Conservation (phyloP, 2,329 filamentous ascomycete genomes). For the Pyrenophora teres region DNA sequence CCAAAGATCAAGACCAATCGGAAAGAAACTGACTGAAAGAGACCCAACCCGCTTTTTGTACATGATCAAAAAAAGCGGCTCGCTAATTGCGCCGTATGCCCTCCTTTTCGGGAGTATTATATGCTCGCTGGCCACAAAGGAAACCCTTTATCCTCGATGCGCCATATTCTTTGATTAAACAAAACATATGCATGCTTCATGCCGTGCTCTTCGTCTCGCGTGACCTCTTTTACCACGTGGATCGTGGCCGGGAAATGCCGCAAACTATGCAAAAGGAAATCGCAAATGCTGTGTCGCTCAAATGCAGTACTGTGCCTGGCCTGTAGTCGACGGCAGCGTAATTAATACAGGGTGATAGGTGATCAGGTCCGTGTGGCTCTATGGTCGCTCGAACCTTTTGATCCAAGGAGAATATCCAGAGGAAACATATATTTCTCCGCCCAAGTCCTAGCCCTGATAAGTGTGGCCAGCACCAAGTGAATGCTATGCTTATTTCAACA, state of each 20-base stretch:
- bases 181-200: slow-evolving; percentile 15
- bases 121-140: slow-evolving; percentile 17
- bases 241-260: slow-evolving; percentile 26
- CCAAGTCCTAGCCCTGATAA: slow-evolving; percentile 26
- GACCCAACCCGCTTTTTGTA: slow-evolving; percentile 39
- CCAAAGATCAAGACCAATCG: slow-evolving; percentile 17
- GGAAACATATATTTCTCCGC: slow-evolving; percentile 31
- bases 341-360: slow-evolving; percentile 38
- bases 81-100: slow-evolving; percentile 21
- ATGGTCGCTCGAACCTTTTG: slow-evolving; percentile 38
- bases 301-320: slow-evolving; percentile 36
- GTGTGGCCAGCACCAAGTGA: slow-evolving; percentile 20
- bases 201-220: slow-evolving; percentile 13
- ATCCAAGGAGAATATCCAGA: slow-evolving; percentile 39
- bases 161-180: slow-evolving; percentile 19
- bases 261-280: slow-evolving; percentile 33
- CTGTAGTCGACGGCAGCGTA: slow-evolving; percentile 31
- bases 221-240: slow-evolving; percentile 22
- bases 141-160: slow-evolving; percentile 14
- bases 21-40: slow-evolving; percentile 15
- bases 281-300: slow-evolving; percentile 39
- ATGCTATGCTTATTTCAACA: slow-evolving; percentile 3
- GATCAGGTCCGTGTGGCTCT: slow-evolving; percentile 20
- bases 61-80: slow-evolving; percentile 29
- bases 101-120: slow-evolving; percentile 25